These are phyloP conservation scores for Gaeumannomyces tritici DNA, from an alignment of 2,329 filamentous ascomycete species.

Conservation along the genomic window DNA sequence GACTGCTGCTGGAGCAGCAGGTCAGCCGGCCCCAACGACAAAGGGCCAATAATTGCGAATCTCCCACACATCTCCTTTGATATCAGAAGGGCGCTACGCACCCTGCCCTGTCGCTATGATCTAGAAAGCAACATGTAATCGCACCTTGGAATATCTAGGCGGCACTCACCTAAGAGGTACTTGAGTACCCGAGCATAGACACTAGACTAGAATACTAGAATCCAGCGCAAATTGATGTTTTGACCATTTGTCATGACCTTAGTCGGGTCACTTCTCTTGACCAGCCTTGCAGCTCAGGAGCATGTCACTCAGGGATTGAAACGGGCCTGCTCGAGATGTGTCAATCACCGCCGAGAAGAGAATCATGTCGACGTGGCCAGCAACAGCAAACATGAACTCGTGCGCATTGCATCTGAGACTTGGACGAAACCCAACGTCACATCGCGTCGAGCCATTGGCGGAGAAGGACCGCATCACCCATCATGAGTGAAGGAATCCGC, in stretches of 20 bases:
- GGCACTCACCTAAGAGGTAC: too few species aligned
- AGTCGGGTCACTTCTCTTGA: background rate
- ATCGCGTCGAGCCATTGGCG: background rate
- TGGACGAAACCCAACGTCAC: background rate
- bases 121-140: background rate
- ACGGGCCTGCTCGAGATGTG: background rate
- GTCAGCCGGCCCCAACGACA: background rate
- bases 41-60: background rate
- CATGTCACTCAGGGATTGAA: background rate
- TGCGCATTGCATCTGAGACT: background rate
- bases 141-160: background rate
- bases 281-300: too few species aligned
- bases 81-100: background rate
- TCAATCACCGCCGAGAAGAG: background rate
- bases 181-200: background rate
- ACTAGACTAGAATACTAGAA: background rate
- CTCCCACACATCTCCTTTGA: background rate
- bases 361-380: background rate
- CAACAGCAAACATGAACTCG: background rate
- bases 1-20: too few species aligned
- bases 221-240: background rate
- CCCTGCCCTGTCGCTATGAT: background rate
- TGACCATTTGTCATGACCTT: background rate
- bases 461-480: background rate
- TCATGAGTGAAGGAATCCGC: background rate